phyloP scores from a whole-genome alignment of 2,329 filamentous ascomycete genomes.

The Ilyonectria destructans region DNA sequence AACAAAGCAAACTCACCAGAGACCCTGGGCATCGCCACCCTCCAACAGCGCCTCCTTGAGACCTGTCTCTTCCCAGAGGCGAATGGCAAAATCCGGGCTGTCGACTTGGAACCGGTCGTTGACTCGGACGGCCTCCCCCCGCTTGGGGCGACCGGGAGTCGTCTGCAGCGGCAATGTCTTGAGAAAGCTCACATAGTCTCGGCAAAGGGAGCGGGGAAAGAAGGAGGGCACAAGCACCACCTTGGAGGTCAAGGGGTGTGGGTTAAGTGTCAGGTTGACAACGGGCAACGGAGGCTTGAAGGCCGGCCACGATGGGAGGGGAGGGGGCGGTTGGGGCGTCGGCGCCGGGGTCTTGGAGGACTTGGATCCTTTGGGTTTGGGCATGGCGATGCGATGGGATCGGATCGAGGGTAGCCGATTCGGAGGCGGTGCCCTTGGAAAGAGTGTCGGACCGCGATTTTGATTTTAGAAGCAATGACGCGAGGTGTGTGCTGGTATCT shows the following conservation, averaged over 20 bases:
- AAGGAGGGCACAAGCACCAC: conserved; percentile 83
- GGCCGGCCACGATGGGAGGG: conserved; percentile 74
- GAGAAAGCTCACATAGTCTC: conserved; percentile 83
- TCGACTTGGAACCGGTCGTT: conserved; percentile 92
- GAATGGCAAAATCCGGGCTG: conserved; percentile 81
- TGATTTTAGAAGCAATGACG: not conserved
- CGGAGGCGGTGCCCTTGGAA: not conserved
- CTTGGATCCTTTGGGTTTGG: conserved; percentile 54
- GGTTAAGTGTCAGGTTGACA: conserved; percentile 73
- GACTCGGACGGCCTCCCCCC: conserved; percentile 85
- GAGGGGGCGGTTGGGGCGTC: conserved; percentile 51
- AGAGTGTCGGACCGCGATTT: not conserved
- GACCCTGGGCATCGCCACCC: conserved; percentile 55
- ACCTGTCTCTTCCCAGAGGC: conserved; percentile 84
- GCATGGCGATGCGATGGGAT: conserved; percentile 45
- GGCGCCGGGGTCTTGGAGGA: conserved; percentile 38
- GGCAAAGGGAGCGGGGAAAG: conserved; percentile 83
- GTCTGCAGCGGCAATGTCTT: conserved; percentile 79
- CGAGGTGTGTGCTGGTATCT: not conserved
- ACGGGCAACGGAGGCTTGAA: conserved; percentile 80
- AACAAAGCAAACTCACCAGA: conserved; percentile 61
- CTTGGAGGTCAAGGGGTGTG: conserved; percentile 69
- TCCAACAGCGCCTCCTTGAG: conserved; percentile 74
- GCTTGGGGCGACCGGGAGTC: conserved; percentile 84
- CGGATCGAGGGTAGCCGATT: not conserved